phyloP scores from a whole-genome alignment of 2,329 filamentous ascomycete species.

The Clonostachys rhizophaga region DNA sequence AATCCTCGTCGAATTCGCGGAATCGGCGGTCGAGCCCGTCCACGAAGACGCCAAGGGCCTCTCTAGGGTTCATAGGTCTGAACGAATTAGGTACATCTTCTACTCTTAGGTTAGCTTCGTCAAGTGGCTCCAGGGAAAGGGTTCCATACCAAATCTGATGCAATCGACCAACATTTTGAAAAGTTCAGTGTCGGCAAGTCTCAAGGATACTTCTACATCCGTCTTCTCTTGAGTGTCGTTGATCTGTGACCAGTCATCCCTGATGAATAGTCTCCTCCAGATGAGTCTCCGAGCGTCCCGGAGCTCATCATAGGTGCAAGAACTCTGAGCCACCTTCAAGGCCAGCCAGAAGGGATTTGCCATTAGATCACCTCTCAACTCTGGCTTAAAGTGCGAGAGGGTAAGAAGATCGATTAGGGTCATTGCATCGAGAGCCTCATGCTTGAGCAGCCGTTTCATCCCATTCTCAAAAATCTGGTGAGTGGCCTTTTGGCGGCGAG shows the following conservation, averaged over 20 bases:
- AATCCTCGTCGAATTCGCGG: conserved; percentile 53
- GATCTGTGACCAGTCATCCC: conserved; percentile 78
- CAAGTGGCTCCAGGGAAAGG: neutral
- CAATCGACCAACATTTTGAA: conserved; percentile 64
- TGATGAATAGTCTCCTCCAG: conserved; percentile 82
- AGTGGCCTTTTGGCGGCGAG: conserved; percentile 61
- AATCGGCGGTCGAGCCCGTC: conserved; percentile 59
- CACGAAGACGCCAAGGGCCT: conserved; percentile 55
- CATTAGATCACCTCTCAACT: conserved; percentile 33
- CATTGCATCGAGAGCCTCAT: conserved; percentile 64
- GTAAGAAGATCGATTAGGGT: conserved; percentile 74
- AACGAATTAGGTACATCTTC: conserved; percentile 36
- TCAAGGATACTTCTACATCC: conserved; percentile 61
- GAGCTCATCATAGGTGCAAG: conserved; percentile 49
- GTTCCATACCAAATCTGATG: conserved; percentile 38
- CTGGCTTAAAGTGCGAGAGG: conserved; percentile 47
- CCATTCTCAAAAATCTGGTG: conserved; percentile 66
- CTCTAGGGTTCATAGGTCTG: conserved; percentile 42
- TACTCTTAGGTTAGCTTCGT: conserved; percentile 20
- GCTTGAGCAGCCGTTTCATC: conserved; percentile 64
- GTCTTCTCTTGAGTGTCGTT: conserved; percentile 74
- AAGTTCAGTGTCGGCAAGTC: conserved; percentile 61
- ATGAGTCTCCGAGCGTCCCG: conserved; percentile 59
- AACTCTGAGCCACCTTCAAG: conserved; percentile 54
- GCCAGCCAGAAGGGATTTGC: conserved; percentile 71